Base-by-base conservation (phyloP, 1,139 yeast genomes). In the Eremothecium sinecaudum region DNA sequence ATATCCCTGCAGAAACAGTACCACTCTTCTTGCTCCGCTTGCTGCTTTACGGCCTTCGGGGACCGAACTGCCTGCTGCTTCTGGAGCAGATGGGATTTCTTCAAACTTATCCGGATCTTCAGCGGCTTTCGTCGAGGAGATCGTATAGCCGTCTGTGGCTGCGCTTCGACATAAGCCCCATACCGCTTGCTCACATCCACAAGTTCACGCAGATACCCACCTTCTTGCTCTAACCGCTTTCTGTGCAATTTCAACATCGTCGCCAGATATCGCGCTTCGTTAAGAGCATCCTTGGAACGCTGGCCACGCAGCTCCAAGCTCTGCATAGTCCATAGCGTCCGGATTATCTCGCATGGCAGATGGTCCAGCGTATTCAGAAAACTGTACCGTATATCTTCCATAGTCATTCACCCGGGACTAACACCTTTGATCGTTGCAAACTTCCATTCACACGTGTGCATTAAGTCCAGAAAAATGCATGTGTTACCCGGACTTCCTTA, bases 1-100 rank as follows among this genome's bases (percentile, higher is more conserved):
- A 80, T 86, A 43, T 83, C 73, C 47, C 80, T 83, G 55, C 95
- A 84, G 59, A 79, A 73, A 58, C 94, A 84, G 56, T 83, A 84
- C 34, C 75, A 31, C 16, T 44, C 44, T 17, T 43, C 45, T 12
- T 34, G 33, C 10, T 23, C 25, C 12, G 14, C 25, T 23, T 9
- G 23, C 21, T 28, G 24, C 30, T 13, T 31, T 28, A 22, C 22
- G 19, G 23, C 19, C 26, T 26, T 35, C 28, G 18, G 24, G 14
- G 28, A 18, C 10, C 14, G 25, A 14, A 15, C 17, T 6, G 9
- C 22, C 16, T 17, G 27, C 39, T 13, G 27, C 28, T 39, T 20
- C 29, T n/a, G 11, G 15, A 14, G 22, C 18, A 14, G n/a, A 19
- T 21, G 15, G n/a, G 20, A 10, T 23, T 24, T 15, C 20, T 24